A percentile compares a stretch with the other conserved stretches of the same genome.
Evolutionary conservation across 2,329 filamentous ascomycete species (phyloP).

Genomic region (Aureobasidium sp.): DNA sequence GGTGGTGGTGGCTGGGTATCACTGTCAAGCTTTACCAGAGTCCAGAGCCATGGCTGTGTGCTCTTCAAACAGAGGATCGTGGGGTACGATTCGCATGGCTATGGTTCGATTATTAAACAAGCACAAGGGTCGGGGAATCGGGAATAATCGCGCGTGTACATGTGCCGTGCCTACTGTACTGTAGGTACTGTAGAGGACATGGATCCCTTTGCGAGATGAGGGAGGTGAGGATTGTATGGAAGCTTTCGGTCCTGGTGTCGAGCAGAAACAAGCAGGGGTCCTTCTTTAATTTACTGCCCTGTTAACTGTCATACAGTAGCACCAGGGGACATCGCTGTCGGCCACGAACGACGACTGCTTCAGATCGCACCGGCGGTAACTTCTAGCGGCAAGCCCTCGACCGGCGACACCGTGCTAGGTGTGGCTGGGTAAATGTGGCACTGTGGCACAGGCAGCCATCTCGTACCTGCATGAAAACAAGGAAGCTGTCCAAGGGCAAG

Average conservation of each 20-base stretch:
- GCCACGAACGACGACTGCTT: neutral
- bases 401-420: neutral
- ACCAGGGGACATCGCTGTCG: neutral
- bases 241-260: neutral
- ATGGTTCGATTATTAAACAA: neutral
- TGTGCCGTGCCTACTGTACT: neutral
- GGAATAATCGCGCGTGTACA: neutral
- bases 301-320: constrained; percentile 7
- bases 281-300: constrained; percentile 7
- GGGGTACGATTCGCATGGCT: neutral
- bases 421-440: constrained; percentile 7
- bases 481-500: neutral
- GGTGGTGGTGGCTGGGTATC: neutral
- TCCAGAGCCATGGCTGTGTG: neutral
- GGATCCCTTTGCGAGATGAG: neutral
- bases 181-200: neutral
- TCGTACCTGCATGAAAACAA: constrained; percentile 11
- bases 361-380: neutral
- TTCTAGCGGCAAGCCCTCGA: constrained; percentile 1
- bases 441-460: neutral
- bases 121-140: neutral
- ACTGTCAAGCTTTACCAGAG: neutral
- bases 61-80: neutral
- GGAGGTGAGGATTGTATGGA: neutral
- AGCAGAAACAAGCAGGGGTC: neutral